A percentile compares a stretch with the other conserved stretches of the same genome.
Evolutionary conservation across 305 asterid species (phyloP).

Genomic region (Solanum hybrid): DNA sequence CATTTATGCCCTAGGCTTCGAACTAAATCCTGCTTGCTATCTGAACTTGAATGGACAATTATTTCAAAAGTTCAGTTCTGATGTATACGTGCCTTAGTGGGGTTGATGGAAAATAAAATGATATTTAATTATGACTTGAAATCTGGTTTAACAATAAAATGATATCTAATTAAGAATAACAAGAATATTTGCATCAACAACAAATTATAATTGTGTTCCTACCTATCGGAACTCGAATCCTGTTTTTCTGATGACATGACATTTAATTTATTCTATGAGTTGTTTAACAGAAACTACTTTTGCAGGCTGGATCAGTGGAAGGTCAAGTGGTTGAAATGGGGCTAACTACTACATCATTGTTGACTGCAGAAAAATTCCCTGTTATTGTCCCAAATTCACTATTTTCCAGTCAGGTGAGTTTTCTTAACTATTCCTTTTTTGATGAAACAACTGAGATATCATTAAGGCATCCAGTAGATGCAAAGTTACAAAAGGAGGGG

Average conservation of each 20-base stretch:
- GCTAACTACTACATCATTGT: conserved; percentile 71
- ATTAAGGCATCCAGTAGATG: neutral
- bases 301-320: conserved; percentile 93
- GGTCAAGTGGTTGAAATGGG: conserved; percentile 95
- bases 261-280: neutral
- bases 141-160: neutral
- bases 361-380: conserved; percentile 81
- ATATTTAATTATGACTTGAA: neutral
- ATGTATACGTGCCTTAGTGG: neutral
- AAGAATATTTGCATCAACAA: neutral
- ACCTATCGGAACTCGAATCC: neutral
- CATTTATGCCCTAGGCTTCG: neutral
- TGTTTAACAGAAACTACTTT: conserved; percentile 1
- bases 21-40: neutral
- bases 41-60: neutral
- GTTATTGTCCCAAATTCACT: conserved; percentile 86
- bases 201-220: neutral
- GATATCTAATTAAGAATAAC: neutral
- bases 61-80: neutral
- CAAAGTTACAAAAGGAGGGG: neutral
- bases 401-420: conserved; percentile 79
- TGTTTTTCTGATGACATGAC: neutral
- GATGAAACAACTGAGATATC: neutral
- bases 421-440: neutral
- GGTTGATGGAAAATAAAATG: neutral